These are phyloP conservation scores for Solidago caesia DNA, from an alignment of 129 eudicot species.

Conservation along the genomic window DNA sequence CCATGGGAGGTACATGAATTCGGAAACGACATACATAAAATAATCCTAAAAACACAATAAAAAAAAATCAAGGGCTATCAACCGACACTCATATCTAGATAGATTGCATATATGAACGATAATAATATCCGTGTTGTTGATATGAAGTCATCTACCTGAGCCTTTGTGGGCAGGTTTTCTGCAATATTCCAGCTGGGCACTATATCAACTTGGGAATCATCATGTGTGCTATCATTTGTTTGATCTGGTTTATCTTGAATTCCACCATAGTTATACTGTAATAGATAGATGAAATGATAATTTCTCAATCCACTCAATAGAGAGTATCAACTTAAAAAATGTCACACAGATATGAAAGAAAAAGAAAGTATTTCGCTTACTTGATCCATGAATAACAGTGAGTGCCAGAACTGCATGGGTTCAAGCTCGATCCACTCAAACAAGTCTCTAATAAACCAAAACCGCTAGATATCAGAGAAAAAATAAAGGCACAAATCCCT, in stretches of 20 bases:
- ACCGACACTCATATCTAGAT: neutral
- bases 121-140: neutral
- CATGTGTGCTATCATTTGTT: constrained; percentile 30
- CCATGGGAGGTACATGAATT: constrained; percentile 90
- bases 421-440: constrained; percentile 98
- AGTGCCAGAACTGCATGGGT: constrained; percentile 90
- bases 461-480: constrained; percentile 16
- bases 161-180: constrained; percentile 64
- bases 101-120: neutral
- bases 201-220: constrained; percentile 57
- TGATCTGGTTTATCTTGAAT: constrained; percentile 59
- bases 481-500: neutral
- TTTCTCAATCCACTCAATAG: constrained; percentile 4
- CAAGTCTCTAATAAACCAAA: constrained; percentile 51
- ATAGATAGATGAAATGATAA: constrained; percentile 5
- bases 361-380: constrained; percentile 35
- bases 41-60: constrained; percentile 50
- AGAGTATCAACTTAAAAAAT: neutral
- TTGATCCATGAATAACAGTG: constrained; percentile 96
- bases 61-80: constrained; percentile 17
- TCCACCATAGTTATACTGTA: constrained; percentile 94
- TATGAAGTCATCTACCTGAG: constrained; percentile 53
- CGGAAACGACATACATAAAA: constrained; percentile 69
- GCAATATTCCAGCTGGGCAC: constrained; percentile 88
- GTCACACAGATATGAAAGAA: neutral